Evolutionary conservation across 1,139 yeast species (phyloP).

Genomic region (Suhomyces bribrorum): DNA sequence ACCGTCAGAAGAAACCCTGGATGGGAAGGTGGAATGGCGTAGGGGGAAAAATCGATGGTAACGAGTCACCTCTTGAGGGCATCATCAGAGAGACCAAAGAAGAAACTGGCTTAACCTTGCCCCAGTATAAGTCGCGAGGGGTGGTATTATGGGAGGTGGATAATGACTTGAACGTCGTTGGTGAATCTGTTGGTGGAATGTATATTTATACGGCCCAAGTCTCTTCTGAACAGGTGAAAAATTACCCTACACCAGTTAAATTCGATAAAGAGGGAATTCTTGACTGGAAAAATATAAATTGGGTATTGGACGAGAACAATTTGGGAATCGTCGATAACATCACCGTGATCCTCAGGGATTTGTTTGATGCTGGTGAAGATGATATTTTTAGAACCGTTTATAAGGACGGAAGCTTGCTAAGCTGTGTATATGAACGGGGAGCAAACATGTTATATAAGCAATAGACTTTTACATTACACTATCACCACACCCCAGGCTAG

Average conservation of each 20-base stretch:
- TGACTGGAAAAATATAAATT: constrained; percentile 45
- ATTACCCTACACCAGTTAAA: constrained; percentile 26
- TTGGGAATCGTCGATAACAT: constrained; percentile 49
- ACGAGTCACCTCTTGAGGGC: constrained; percentile 41
- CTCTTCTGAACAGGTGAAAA: constrained; percentile 24
- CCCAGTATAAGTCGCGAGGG: constrained; percentile 36
- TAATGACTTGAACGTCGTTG: constrained; percentile 7
- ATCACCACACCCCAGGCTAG: too few species aligned
- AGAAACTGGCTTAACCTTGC: constrained; percentile 42
- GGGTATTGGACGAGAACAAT: constrained; percentile 42
- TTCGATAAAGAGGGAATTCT: constrained; percentile 44
- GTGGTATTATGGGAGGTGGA: constrained; percentile 40
- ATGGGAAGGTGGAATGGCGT: constrained; percentile 57
- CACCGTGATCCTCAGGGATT: constrained; percentile 27
- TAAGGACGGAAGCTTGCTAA: constrained; percentile 18
- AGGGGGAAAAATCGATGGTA: constrained; percentile 46
- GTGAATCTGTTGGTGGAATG: constrained; percentile 38
- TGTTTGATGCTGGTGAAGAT: constrained; percentile 26
- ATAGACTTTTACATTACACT: background rate
- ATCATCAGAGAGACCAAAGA: constrained; percentile 46
- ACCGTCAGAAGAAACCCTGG: constrained; percentile 50
- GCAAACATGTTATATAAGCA: constrained; percentile 10
- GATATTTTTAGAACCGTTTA: constrained; percentile 28
- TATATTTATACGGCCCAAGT: constrained; percentile 45
- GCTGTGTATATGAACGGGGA: constrained; percentile 19